Base-by-base conservation (phyloP, 805 yeast genomes). In the Ogataea haglerorum region DNA sequence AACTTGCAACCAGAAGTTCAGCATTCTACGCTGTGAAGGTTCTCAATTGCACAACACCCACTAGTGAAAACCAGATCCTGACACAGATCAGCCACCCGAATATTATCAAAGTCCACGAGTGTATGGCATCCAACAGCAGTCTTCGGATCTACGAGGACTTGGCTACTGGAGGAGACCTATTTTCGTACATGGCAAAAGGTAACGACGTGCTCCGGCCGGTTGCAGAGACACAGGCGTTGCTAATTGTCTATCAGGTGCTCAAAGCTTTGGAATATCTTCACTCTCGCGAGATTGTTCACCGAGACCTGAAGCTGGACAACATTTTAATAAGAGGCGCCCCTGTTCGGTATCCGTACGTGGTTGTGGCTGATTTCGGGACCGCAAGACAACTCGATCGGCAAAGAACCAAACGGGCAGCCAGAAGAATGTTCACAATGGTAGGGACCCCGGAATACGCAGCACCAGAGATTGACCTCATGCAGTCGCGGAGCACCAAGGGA, bases 91-190 rank as follows among this genome's bases (percentile, higher is more conserved):
- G 81, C 34, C 97, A 91, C 64, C 96, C 97, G 5, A 90, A 93
- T 60, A 88, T 93, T 51, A 90, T 93, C 36, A 75, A 78, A 43
- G 68, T 93, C 36, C 93, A 87, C 47, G 95, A 75, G 0, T 16
- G 28, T 3, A 90, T 85, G 10, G 72, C 87, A 60, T 84, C 82
- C 54, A 78, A 83, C 25, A 81, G 83, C 52, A 83, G 83, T 58
- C 84, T 89, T 40, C 95, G 95, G 14, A 88, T 93, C 17, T 96
- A 88, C 3, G 75, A 93, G 45, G 97, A 91, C 56, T 85, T 90
- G 60, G 98, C 97, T 2, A 82, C 93, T 8, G 98, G 98, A 7
- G 98, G 98, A 27, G 99, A 91, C 61, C 75, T 91, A 45, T 91
- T 91, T 58, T 95, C 89, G 53, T 86, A 89, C 60, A 86, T 91